These are phyloP conservation scores for Blastobotrys terrestris DNA, from an alignment of 805 yeast genomes.

Conservation along the genomic window DNA sequence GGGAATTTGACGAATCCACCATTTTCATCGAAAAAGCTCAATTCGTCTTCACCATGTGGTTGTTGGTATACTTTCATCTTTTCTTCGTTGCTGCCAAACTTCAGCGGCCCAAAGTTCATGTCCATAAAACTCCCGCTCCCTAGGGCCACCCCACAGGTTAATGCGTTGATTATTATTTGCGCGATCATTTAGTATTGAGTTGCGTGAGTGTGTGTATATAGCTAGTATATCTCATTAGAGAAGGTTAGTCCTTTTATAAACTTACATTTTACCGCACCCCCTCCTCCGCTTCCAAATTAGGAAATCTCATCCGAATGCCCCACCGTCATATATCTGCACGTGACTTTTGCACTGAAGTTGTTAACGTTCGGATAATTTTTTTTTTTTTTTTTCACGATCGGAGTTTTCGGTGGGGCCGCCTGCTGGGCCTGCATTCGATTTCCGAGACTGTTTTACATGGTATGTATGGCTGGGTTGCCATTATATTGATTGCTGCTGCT, in stretches of 20 bases:
- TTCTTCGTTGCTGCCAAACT: not conserved
- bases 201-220: no score
- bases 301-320: not conserved
- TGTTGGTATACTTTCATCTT: not conserved
- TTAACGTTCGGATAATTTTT: not conserved
- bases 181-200: no score
- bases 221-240: no score
- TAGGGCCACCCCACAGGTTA: not conserved
- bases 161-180: not conserved
- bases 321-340: not conserved
- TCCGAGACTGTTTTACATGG: no score
- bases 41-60: not conserved
- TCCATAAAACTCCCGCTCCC: not conserved
- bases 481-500: no score
- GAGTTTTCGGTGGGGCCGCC: no score
- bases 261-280: not conserved
- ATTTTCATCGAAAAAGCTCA: not conserved
- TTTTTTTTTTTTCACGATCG: not conserved
- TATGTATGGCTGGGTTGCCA: no score
- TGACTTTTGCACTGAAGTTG: constrained; percentile 1
- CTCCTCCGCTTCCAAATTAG: not conserved
- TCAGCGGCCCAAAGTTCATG: not conserved
- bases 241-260: not conserved
- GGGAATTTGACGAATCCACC: constrained; percentile 1
- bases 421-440: no score